These are phyloP conservation scores for Ganoderma meredithae DNA, from an alignment of 1,284 basidiomycete genomes.

Conservation along the genomic window DNA sequence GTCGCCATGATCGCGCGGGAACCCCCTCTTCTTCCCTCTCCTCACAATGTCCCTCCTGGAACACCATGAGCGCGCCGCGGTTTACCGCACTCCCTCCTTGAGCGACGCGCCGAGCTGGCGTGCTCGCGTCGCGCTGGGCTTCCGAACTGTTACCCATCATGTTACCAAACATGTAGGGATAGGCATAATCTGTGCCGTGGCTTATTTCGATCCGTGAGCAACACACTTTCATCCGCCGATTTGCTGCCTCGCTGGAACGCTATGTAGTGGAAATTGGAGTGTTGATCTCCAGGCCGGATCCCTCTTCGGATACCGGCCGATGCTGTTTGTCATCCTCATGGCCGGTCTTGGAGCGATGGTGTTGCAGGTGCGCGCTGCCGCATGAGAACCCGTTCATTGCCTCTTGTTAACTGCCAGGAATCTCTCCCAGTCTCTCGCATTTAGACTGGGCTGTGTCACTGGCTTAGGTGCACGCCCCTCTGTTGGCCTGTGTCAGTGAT, in stretches of 20 bases:
- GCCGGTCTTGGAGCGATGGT: constrained; percentile 84
- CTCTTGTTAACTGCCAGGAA: not conserved
- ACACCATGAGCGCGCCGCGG: constrained; percentile 29
- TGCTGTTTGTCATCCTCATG: constrained; percentile 87
- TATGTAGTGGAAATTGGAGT: constrained; percentile 66
- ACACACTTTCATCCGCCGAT: not conserved
- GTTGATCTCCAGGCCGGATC: constrained; percentile 79
- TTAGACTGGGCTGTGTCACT: constrained; percentile 71
- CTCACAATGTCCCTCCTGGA: constrained; percentile 33
- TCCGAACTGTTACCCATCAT: constrained; percentile 48
- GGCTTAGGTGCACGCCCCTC: constrained; percentile 56
- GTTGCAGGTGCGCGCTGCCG: constrained; percentile 58
- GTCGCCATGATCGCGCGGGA: constrained; percentile 27
- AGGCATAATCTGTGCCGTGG: constrained; percentile 64
- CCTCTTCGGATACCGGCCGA: constrained; percentile 74
- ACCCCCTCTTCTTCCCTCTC: constrained; percentile 18
- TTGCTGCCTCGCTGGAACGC: constrained; percentile 15
- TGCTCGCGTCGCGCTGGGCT: constrained; percentile 12
- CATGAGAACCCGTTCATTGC: not conserved
- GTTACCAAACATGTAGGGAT: constrained; percentile 62
- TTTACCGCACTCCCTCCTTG: constrained; percentile 23
- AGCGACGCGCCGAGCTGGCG: constrained; percentile 21
- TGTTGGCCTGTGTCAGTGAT: not conserved
- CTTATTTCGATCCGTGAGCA: constrained; percentile 72
- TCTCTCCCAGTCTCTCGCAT: constrained; percentile 56